These are phyloP conservation scores for Phoma sp. DNA, from an alignment of 2,329 filamentous ascomycete genomes.

Conservation along the genomic window DNA sequence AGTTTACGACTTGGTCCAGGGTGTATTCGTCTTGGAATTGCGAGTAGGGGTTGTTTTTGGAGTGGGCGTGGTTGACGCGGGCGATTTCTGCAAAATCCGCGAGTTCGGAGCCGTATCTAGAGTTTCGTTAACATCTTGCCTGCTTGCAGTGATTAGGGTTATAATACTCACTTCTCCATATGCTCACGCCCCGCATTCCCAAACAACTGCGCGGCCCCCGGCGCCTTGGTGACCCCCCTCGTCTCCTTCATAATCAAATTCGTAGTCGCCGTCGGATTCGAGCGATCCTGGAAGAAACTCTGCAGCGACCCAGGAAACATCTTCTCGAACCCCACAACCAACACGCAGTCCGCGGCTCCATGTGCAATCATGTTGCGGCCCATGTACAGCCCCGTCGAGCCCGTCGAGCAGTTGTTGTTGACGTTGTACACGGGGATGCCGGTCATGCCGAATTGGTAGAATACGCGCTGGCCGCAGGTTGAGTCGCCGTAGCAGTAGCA, in stretches of 20 bases:
- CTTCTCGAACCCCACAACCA: constrained; percentile 97
- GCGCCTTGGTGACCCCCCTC: constrained; percentile 79
- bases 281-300: constrained; percentile 82
- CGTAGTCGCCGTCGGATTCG: constrained; percentile 77
- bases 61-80: constrained; percentile 91
- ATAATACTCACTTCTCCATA: constrained; percentile 75
- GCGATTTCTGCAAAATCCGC: constrained; percentile 96
- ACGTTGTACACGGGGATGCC: constrained; percentile 96
- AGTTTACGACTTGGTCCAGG: constrained; percentile 77
- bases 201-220: constrained; percentile 90
- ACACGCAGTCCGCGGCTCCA: constrained; percentile 83
- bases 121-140: constrained; percentile 21
- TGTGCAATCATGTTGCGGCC: constrained; percentile 78
- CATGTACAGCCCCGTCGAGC: constrained; percentile 88
- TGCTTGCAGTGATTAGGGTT: not conserved
- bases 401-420: constrained; percentile 98
- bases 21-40: constrained; percentile 95
- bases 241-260: constrained; percentile 82
- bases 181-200: constrained; percentile 94
- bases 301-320: constrained; percentile 93
- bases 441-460: constrained; percentile 99
- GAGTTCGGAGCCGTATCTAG: constrained; percentile 77
- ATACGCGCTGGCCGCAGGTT: constrained; percentile 93
- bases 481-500: constrained; percentile 98
- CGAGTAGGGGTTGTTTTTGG: constrained; percentile 92